Conservation (phyloP, 306 rosid species). For the Chamaecrista fasciculata region DNA sequence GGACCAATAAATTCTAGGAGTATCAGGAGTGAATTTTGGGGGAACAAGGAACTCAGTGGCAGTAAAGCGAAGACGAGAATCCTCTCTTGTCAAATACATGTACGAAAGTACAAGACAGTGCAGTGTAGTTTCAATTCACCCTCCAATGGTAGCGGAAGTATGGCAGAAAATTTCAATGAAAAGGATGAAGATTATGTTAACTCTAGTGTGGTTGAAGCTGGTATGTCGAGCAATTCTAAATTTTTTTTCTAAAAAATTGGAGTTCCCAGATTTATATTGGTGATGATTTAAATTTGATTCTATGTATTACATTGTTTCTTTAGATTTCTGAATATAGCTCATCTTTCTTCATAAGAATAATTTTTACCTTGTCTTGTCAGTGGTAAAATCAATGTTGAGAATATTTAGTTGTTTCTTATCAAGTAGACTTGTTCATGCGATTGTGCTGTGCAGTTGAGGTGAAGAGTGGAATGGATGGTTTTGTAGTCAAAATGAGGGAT, state of each 20-base stretch:
- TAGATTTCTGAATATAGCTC: background rate
- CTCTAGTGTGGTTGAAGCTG: conserved; percentile 88
- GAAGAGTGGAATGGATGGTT: conserved; percentile 95
- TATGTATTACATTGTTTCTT: conserved; percentile 12
- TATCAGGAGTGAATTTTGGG: conserved; percentile 66
- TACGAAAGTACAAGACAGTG: conserved; percentile 47
- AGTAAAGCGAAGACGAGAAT: conserved; percentile 40
- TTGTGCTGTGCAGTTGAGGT: conserved; percentile 77
- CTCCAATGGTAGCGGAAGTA: conserved; percentile 75
- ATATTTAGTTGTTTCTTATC: background rate
- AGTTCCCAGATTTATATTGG: no score
- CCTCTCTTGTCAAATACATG: conserved; percentile 37
- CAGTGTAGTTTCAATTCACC: conserved; percentile 69
- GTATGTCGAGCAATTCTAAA: conserved; percentile 47
- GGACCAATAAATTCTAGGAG: conserved; percentile 45
- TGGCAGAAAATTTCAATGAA: conserved; percentile 75
- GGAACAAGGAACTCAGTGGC: conserved; percentile 43
- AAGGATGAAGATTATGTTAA: conserved; percentile 86
- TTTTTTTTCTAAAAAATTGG: background rate
- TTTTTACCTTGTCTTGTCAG: no score
- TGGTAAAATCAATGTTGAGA: background rate
- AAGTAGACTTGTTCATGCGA: conserved; percentile 28
- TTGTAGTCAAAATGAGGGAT: conserved; percentile 94
- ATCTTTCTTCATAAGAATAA: background rate
- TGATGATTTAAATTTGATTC: background rate